Evolutionary conservation across 805 yeast species (phyloP).

Genomic region (Schwanniomyces pseudopolymorphus): DNA sequence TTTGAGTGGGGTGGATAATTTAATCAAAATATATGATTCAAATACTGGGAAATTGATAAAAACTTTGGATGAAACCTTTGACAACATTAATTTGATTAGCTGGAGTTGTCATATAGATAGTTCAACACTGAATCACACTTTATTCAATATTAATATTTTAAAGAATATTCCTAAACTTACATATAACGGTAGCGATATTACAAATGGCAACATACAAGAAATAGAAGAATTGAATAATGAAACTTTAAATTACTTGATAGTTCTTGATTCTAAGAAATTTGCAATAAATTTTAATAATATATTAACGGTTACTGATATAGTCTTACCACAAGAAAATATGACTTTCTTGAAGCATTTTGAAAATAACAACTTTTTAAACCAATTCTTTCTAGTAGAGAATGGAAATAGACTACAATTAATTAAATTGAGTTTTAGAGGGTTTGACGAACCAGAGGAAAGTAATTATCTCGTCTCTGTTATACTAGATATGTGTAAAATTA

Average conservation of each 20-base stretch:
- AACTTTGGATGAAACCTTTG: conserved; percentile 16
- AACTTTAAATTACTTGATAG: conserved; percentile 20
- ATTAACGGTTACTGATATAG: conserved; percentile 26
- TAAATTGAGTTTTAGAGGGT: conserved; percentile 13
- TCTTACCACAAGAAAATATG: conserved; percentile 13
- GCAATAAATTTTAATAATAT: conserved; percentile 32
- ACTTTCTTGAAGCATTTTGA: conserved; percentile 18
- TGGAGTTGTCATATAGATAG: conserved; percentile 13
- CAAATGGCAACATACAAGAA: conserved; percentile 5
- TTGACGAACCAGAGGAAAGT: conserved; percentile 5
- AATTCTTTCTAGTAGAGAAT: conserved; percentile 22
- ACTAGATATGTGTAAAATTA: conserved; percentile 22
- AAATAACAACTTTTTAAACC: conserved; percentile 23
- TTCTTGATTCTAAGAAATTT: conserved; percentile 21
- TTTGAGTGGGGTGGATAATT: conserved; percentile 44
- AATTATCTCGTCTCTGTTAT: conserved; percentile 20
- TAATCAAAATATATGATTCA: conserved; percentile 45
- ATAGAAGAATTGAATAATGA: conserved; percentile 6
- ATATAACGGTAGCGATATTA: conserved; percentile 3
- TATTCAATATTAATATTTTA: conserved; percentile 27
- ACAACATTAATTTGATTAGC: conserved; percentile 15
- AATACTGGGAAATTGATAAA: conserved; percentile 44
- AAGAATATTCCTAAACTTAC: conserved; percentile 37
- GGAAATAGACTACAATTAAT: conserved; percentile 11
- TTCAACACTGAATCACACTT: conserved; percentile 9